Base-by-base conservation (phyloP, 1,139 yeast species). In the Yamadazyma oceani region DNA sequence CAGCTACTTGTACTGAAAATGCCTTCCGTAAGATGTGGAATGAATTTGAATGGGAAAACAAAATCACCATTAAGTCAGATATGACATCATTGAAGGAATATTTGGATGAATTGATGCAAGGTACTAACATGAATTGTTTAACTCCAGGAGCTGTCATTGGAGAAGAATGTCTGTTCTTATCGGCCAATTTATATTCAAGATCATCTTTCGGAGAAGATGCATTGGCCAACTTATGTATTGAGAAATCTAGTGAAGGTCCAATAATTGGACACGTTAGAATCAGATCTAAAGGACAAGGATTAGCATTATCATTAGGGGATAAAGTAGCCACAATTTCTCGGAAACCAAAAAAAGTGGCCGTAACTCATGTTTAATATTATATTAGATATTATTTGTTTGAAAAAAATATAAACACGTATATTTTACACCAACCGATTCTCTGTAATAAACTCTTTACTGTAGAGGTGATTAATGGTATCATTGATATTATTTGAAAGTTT, bases 21-120 rank as follows among this genome's bases (percentile, higher is more conserved):
- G 85, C 80, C 50, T 94, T 94, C 86, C 86, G 98, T 55, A 80
- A 82, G 54, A 90, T 90, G 97, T 94, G 99, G 99, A 87, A 89
- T 60, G 97, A 90, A 62, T 94, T 94, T 60, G 99, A 94, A 67
- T 94, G 99, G 99, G 99, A 94, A 65, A 94, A 94, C 69, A 94
- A 94, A 70, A 92, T 94, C 55, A 86, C 92, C 45, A 86, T 94
- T 58, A 83, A 85, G 53, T 82, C 95, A 2, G 73, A 72, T 40
- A 73, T 83, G 53, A 65, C 77, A 31, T 68, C 90, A 1, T 75
- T 94, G 57, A 84, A 83, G 57, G 87, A 80, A 36, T 94, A 88
- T 65, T 73, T 94, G 61, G 85, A 82, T 42, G 83, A 78, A 53
- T 69, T 94, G 54, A 72, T 88, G 67, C 72, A 74, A 45, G 92